phyloP scores from a whole-genome alignment of 129 eudicot genomes.

The Erigeron canadensis region DNA sequence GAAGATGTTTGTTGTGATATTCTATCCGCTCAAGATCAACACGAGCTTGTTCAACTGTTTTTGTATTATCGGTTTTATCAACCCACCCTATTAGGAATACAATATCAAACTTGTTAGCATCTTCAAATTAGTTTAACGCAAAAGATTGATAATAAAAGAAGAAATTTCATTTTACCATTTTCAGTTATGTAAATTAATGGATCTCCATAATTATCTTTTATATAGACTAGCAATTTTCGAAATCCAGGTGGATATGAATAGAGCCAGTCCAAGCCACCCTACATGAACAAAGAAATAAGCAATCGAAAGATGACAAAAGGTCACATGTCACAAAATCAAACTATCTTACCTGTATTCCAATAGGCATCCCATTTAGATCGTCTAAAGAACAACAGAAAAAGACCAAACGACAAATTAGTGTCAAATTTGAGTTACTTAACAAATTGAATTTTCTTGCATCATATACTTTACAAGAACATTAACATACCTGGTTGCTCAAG shows the following conservation, averaged over 20 bases:
- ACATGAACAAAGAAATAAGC: neutral
- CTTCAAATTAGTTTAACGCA: neutral
- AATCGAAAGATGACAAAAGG: neutral
- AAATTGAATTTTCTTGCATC: neutral
- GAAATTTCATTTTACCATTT: conserved; percentile 31
- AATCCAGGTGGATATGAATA: conserved; percentile 37
- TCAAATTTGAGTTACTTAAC: neutral
- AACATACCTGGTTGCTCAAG: conserved; percentile 24
- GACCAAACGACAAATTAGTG: conserved; percentile 6
- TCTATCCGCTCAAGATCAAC: conserved; percentile 30
- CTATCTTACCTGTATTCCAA: conserved; percentile 20
- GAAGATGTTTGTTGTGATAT: conserved; percentile 25
- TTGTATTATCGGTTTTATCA: conserved; percentile 17
- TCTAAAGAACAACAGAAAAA: neutral
- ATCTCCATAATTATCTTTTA: conserved; percentile 32
- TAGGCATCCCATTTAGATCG: conserved; percentile 9
- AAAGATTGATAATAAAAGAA: neutral
- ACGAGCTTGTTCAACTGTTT: conserved; percentile 31
- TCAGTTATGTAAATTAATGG: conserved; percentile 43
- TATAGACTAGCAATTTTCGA: conserved; percentile 24
- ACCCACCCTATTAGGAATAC: conserved; percentile 24
- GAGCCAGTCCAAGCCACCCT: conserved; percentile 38
- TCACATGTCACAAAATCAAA: neutral
- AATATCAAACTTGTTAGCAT: conserved; percentile 2
- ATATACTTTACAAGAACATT: neutral